phyloP scores from a whole-genome alignment of 495 filamentous ascomycete species.

The Cercophora samala region DNA sequence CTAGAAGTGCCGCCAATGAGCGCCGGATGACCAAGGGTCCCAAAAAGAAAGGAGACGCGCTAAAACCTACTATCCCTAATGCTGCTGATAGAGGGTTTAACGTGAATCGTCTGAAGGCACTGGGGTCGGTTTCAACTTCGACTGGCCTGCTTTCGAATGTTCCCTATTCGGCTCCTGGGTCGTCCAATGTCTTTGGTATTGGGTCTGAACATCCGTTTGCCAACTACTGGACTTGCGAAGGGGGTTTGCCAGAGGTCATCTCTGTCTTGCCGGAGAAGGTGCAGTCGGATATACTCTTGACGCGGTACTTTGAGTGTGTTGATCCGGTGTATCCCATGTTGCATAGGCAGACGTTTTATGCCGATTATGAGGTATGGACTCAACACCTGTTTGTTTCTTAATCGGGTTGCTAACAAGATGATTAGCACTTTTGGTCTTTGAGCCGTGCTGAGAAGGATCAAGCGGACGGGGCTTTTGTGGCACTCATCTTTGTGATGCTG shows the following conservation, averaged over 20 bases:
- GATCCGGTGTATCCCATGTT: constrained; percentile 74
- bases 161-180: constrained; percentile 58
- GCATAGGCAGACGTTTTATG: constrained; percentile 61
- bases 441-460: constrained; percentile 46
- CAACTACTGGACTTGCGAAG: constrained; percentile 75
- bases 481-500: constrained; percentile 64
- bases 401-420: neutral
- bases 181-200: constrained; percentile 67
- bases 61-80: constrained; percentile 39
- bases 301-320: constrained; percentile 68
- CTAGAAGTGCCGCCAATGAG: constrained; percentile 46
- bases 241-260: constrained; percentile 67
- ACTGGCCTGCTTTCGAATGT: constrained; percentile 64
- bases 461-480: constrained; percentile 58
- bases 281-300: constrained; percentile 66
- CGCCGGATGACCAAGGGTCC: constrained; percentile 58
- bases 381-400: neutral
- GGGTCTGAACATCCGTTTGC: constrained; percentile 64
- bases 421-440: constrained; percentile 58
- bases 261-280: constrained; percentile 65
- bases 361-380: constrained; percentile 54
- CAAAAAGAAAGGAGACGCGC: constrained; percentile 40
- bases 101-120: constrained; percentile 33
- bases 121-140: constrained; percentile 47
- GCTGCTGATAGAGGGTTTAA: constrained; percentile 45